Conservation (phyloP, 371 early-diverging fungal species). For the Nematocida sp. region DNA sequence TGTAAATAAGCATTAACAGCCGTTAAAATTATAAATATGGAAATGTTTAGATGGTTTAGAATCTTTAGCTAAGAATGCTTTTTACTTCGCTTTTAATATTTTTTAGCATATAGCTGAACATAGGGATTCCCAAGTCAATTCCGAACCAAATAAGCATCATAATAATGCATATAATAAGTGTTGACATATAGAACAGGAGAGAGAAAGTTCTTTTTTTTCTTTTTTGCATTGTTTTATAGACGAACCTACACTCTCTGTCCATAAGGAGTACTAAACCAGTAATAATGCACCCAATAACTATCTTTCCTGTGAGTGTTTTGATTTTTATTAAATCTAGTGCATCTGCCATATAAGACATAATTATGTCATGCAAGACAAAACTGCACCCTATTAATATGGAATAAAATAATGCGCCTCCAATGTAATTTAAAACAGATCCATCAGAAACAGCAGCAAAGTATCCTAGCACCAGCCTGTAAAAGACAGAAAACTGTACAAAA, state of each 20-base stretch:
- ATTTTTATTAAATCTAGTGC: neutral
- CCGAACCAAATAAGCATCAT: slow-evolving; percentile 29
- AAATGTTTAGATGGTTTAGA: too few relatives aligned
- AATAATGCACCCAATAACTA: neutral
- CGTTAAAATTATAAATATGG: too few relatives aligned
- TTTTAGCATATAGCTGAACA: neutral
- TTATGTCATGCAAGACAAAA: neutral
- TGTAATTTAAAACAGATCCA: neutral
- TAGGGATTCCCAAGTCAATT: slow-evolving; percentile 10
- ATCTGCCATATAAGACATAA: neutral
- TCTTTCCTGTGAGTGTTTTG: slow-evolving; percentile 6
- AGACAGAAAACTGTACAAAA: neutral
- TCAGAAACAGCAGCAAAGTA: neutral
- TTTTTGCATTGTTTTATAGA: neutral
- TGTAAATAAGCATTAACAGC: too few relatives aligned
- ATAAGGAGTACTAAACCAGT: neutral
- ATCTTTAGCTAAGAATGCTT: neutral
- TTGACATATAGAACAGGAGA: neutral
- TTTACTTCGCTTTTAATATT: neutral
- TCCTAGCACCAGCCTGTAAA: neutral
- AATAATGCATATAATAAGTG: neutral
- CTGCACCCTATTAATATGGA: neutral
- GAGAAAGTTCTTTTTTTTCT: neutral
- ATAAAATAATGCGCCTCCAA: neutral
- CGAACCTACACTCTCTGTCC: neutral